A percentile compares a stretch with the other conserved stretches of the same genome.
Evolutionary conservation across 139 green algal species (phyloP).

Genomic region (Asterochloris sp.): DNA sequence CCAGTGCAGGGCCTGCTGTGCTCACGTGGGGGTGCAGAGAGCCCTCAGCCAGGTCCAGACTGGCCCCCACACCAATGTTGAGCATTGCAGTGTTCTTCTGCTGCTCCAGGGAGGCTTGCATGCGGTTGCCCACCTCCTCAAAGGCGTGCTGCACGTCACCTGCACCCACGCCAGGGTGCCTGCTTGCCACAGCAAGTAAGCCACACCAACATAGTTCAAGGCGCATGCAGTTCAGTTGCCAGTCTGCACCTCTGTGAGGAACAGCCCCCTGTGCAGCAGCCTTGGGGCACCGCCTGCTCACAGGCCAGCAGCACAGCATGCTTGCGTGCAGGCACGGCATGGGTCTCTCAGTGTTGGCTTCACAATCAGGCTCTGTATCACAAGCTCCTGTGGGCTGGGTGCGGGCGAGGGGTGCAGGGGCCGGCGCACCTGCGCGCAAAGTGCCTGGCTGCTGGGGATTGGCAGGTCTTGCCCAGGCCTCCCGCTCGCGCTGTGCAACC

Average conservation of each 20-base stretch:
- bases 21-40: constrained; percentile 14
- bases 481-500: background rate
- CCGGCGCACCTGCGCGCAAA: too few species aligned
- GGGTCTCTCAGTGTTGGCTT: too few species aligned
- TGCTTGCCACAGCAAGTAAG: background rate
- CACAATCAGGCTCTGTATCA: too few species aligned
- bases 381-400: too few species aligned
- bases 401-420: too few species aligned
- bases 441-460: background rate
- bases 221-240: too few species aligned
- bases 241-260: too few species aligned
- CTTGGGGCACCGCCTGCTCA: too few species aligned
- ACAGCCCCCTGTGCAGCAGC: too few species aligned
- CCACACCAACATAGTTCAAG: background rate
- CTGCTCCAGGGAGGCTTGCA: background rate
- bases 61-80: constrained; percentile 39
- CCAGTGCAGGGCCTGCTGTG: too few species aligned
- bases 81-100: constrained; percentile 24
- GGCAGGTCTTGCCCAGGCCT: background rate
- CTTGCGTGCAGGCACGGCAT: too few species aligned
- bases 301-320: too few species aligned
- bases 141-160: constrained; percentile 10
- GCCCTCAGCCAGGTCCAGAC: constrained; percentile 35
- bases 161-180: background rate
- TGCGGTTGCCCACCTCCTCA: constrained; percentile 1